Base-by-base conservation (phyloP, 2,329 filamentous ascomycete species). In the Bipolaris victoriae region DNA sequence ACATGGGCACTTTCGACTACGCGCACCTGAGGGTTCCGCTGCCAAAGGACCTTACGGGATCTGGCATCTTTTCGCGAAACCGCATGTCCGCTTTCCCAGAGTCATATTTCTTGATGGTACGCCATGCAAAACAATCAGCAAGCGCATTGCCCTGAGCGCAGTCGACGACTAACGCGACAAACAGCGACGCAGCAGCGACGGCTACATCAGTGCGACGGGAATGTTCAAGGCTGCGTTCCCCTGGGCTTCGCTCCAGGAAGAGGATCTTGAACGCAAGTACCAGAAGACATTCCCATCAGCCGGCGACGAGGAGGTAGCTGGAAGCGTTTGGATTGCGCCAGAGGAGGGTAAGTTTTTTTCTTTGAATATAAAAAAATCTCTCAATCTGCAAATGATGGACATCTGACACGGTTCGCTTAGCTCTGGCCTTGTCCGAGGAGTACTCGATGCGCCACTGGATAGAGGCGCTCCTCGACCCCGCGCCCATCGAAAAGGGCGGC, bases 311-410 rank as follows among this genome's bases (percentile, higher is more conserved):
- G 95, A 98, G 82, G 92, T 95, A 29, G 95, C 95, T 24, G 95
- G 95, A 44, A 99, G 97, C 76, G 87, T 99, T 50, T 99, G 95
- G 95, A 93, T 98, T 49, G 87, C 92, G 45, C 92, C 94, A 5
- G 83, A 89, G 64, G 81, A 86, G 74, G 87, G 87, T 89, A 80
- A 57, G 71, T 71, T 71, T 29, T 39, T 46, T 41, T 33, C 40
- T 41, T 41, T 35, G 26, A 29, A 29, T 10, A 29, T 29, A 29
- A 29, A 29, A 29, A 29, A 29, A 29, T n/a, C 13, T 1, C 10
- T 24, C 39, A 24, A 15, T 37, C 5, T 13, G 16, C 7, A 29
- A 36, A 33, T 35, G n/a, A 40, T 37, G 20, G 35, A 49, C 45
- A 44, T 49, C 66, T 73, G 45, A 72, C 56, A 67, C 44, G 69